phyloP scores from a whole-genome alignment of 805 yeast species.

The Schwanniomyces occidentalis region DNA sequence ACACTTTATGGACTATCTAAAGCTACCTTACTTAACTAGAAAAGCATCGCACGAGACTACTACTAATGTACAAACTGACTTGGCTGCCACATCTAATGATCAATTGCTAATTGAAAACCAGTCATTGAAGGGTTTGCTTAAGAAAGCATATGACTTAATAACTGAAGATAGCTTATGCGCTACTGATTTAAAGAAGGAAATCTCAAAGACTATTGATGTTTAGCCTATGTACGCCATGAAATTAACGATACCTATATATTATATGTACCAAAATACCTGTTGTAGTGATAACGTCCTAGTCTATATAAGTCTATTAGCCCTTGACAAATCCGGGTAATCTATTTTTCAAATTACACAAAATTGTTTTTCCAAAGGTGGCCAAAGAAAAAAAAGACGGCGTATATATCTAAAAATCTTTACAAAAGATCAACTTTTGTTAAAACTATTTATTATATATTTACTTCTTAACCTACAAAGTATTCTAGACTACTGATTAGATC shows the following conservation, averaged over 20 bases:
- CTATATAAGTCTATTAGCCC: too few species aligned
- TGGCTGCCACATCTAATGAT: not conserved
- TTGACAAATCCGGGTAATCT: constrained; percentile 12
- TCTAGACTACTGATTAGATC: constrained; percentile 45
- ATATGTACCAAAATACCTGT: too few species aligned
- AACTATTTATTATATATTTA: too few species aligned
- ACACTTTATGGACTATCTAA: constrained; percentile 21
- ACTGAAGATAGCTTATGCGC: constrained; percentile 9
- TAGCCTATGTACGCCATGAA: too few species aligned
- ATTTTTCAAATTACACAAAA: constrained; percentile 7
- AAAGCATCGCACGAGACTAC: not conserved
- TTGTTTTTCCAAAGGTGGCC: too few species aligned
- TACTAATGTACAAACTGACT: not conserved
- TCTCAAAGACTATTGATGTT: constrained; percentile 11
- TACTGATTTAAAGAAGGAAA: constrained; percentile 14
- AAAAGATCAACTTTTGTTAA: too few species aligned
- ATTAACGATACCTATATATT: too few species aligned
- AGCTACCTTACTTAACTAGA: constrained; percentile 14
- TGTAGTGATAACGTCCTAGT: too few species aligned
- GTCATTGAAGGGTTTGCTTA: constrained; percentile 24
- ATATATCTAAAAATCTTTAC: too few species aligned
- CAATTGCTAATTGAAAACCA: constrained; percentile 25
- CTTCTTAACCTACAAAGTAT: too few species aligned
- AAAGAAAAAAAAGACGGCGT: too few species aligned
- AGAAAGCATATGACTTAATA: constrained; percentile 24